Evolutionary conservation across 2,329 filamentous ascomycete species (phyloP).

Genomic region (Diaporthe eres): DNA sequence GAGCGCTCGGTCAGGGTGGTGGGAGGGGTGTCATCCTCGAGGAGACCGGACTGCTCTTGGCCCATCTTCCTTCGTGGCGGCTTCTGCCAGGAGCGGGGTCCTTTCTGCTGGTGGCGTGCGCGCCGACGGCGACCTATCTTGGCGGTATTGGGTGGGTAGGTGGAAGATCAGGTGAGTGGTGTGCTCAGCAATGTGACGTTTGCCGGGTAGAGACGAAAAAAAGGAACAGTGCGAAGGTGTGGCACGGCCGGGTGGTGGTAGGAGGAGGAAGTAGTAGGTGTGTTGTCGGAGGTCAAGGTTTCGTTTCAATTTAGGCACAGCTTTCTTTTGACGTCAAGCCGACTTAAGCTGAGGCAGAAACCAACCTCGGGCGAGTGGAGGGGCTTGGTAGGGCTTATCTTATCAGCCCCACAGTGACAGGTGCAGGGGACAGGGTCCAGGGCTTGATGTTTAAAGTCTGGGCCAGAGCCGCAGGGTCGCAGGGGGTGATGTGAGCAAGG

Average conservation of each 20-base stretch:
- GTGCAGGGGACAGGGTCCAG: constrained; percentile 3
- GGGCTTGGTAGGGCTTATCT: constrained; percentile 34
- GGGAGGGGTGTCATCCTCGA: constrained; percentile 76
- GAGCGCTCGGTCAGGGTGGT: constrained; percentile 77
- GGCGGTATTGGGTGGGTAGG: constrained; percentile 42
- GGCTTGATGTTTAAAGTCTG: background rate
- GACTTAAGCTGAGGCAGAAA: constrained; percentile 6
- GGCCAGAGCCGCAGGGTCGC: background rate
- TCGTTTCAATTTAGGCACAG: background rate
- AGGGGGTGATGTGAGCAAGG: background rate
- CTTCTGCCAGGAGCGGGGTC: constrained; percentile 40
- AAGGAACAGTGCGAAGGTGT: background rate
- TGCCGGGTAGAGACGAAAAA: background rate
- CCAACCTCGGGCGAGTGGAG: constrained; percentile 20
- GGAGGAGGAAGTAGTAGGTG: no score
- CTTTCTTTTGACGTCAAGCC: constrained; percentile 21
- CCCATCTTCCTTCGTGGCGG: constrained; percentile 77
- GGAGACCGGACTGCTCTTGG: constrained; percentile 80
- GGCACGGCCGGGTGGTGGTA: background rate
- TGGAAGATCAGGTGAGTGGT: background rate
- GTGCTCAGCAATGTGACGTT: background rate
- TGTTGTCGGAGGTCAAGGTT: background rate
- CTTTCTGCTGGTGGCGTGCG: constrained; percentile 52
- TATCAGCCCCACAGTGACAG: background rate
- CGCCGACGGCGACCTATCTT: constrained; percentile 58